phyloP scores from a whole-genome alignment of 1,139 yeast genomes.

The Protomyces macrosporus region DNA sequence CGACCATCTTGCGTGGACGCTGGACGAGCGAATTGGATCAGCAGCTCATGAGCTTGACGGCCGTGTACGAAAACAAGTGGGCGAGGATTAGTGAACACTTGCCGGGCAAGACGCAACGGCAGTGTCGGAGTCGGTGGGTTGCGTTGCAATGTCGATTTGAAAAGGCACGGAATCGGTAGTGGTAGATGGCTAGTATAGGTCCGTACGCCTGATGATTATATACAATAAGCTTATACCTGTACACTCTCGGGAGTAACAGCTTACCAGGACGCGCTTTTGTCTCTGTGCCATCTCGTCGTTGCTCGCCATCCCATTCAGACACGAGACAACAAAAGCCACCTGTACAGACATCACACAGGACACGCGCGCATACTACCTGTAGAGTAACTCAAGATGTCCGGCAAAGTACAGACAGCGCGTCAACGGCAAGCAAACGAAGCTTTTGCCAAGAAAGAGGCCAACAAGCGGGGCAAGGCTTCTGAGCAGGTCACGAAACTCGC shows the following conservation, averaged over 20 bases:
- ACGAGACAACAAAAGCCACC: no score
- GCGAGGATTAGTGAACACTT: constrained; percentile 31
- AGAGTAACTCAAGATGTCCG: constrained; percentile 2
- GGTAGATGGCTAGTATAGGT: no score
- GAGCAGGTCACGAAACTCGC: background rate
- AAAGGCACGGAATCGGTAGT: no score
- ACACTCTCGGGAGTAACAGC: no score
- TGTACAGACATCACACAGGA: no score
- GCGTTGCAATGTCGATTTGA: background rate
- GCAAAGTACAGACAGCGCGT: constrained; percentile 14
- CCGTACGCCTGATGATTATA: no score
- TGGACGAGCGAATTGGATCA: constrained; percentile 81
- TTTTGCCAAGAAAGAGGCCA: constrained; percentile 15
- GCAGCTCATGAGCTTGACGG: constrained; percentile 57
- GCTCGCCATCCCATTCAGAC: no score
- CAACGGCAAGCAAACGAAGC: constrained; percentile 24
- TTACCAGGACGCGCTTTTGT: no score
- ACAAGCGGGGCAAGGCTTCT: constrained; percentile 20
- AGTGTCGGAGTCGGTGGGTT: constrained; percentile 18
- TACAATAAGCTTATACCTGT: no score
- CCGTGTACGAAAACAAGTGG: constrained; percentile 81
- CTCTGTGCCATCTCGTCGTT: no score
- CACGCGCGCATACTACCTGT: no score
- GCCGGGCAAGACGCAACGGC: constrained; percentile 10
- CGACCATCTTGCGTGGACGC: constrained; percentile 69